Evolutionary conservation across 2,329 filamentous ascomycete species (phyloP).

Genomic region (Aspergillus sp.): DNA sequence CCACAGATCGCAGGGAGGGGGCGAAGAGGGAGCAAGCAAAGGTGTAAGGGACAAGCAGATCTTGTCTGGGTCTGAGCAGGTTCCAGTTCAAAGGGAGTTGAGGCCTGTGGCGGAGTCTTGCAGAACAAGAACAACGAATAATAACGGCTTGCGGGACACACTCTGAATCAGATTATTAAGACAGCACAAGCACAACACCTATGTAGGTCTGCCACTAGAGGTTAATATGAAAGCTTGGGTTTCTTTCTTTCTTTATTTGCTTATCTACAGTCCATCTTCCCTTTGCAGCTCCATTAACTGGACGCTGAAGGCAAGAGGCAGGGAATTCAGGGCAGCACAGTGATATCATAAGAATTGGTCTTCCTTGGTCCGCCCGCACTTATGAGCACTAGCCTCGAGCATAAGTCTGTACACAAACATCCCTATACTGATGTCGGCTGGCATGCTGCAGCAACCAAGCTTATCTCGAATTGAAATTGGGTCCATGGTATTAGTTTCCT

Average conservation of each 20-base stretch:
- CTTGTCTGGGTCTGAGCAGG: constrained; percentile 24
- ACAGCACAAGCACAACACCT: background rate
- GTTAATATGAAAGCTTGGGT: background rate
- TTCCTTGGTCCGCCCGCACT: background rate
- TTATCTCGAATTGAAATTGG: too few species aligned
- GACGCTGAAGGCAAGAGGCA: background rate
- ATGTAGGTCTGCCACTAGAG: background rate
- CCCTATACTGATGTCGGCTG: background rate
- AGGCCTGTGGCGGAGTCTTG: constrained; percentile 26
- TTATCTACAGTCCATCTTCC: background rate
- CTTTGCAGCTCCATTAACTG: background rate
- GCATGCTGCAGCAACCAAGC: background rate
- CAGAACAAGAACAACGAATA: constrained; percentile 22
- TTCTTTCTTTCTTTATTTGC: background rate
- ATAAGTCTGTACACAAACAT: background rate
- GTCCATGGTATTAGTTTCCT: background rate
- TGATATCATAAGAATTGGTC: constrained; percentile 1
- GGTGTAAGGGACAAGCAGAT: constrained; percentile 14
- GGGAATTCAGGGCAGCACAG: background rate
- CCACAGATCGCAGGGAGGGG: constrained; percentile 1
- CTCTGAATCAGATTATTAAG: constrained; percentile 15
- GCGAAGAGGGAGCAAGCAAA: constrained; percentile 5
- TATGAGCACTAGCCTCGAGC: background rate
- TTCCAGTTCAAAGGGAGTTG: constrained; percentile 24
- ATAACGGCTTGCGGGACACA: constrained; percentile 15